Conservation (phyloP, 2,329 filamentous ascomycete genomes). For the Helotiales sp. region DNA sequence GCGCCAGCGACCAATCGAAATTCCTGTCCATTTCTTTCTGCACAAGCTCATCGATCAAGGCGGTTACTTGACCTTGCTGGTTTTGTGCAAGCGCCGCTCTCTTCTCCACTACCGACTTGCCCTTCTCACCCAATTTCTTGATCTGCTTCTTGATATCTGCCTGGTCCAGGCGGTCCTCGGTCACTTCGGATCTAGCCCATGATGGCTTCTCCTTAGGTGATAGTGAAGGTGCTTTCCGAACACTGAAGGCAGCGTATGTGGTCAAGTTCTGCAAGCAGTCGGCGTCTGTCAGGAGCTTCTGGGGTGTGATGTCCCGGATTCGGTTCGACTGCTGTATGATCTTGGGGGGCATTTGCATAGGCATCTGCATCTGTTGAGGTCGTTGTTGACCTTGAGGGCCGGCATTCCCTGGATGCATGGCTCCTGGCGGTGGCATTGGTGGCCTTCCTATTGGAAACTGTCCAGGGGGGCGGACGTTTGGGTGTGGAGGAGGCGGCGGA, state of each 20-base stretch:
- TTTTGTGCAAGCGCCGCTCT: constrained; percentile 27
- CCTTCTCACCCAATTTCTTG: constrained; percentile 28
- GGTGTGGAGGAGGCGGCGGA: constrained; percentile 18
- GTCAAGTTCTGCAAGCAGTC: constrained; percentile 30
- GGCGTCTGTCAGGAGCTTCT: constrained; percentile 22
- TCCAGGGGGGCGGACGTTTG: not conserved
- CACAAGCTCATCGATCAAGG: constrained; percentile 29
- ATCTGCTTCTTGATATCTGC: constrained; percentile 31
- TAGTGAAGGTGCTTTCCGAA: constrained; percentile 25
- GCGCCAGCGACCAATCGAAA: constrained; percentile 33
- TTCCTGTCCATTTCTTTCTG: constrained; percentile 23
- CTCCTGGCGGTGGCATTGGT: constrained; percentile 7
- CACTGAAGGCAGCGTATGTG: constrained; percentile 25
- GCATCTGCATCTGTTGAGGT: constrained; percentile 12
- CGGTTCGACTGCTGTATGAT: constrained; percentile 20
- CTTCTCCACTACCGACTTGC: constrained; percentile 29
- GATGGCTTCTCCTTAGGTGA: constrained; percentile 27
- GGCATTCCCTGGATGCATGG: not conserved
- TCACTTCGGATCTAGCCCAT: constrained; percentile 30
- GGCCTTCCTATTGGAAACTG: not conserved
- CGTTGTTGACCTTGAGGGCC: constrained; percentile 6
- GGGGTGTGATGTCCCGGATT: constrained; percentile 26
- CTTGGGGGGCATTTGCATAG: not conserved
- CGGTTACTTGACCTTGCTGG: constrained; percentile 32
- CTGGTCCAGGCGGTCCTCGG: constrained; percentile 28